A percentile compares a stretch with the other conserved stretches of the same genome.
phyloP scores from a whole-genome alignment of 1,139 yeast genomes.

The Saccharomyces hybrid region DNA sequence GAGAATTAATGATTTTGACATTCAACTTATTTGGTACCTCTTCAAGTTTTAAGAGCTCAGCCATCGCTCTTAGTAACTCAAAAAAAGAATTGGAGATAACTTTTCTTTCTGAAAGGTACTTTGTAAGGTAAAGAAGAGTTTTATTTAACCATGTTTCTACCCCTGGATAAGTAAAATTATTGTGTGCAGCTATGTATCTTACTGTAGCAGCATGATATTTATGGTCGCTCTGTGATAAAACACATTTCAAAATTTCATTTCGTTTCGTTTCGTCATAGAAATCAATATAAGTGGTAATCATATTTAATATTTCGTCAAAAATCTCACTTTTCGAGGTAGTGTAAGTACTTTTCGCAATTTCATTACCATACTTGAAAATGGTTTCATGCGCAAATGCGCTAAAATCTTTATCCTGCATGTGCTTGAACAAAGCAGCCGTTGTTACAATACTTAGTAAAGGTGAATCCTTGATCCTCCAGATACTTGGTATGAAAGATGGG shows the following conservation, averaged over 20 bases:
- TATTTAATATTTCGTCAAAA: neutral
- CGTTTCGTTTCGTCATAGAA: conserved; percentile 18
- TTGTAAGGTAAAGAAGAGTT: conserved; percentile 52
- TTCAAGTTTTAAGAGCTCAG: conserved; percentile 30
- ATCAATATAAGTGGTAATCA: neutral
- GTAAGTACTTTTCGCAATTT: neutral
- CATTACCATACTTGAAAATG: neutral
- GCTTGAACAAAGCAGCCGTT: neutral
- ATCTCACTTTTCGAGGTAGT: neutral
- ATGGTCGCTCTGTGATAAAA: conserved; percentile 20
- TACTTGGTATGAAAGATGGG: conserved; percentile 2
- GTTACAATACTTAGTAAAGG: conserved; percentile 1
- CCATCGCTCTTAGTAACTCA: conserved; percentile 31
- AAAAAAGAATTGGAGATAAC: conserved; percentile 8
- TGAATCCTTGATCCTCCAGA: conserved; percentile 1
- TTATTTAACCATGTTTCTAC: conserved; percentile 35
- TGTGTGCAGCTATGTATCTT: conserved; percentile 17
- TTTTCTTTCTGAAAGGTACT: conserved; percentile 47
- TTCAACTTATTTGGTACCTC: conserved; percentile 32
- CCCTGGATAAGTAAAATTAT: conserved; percentile 12
- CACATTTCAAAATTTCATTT: conserved; percentile 16
- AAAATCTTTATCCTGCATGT: neutral
- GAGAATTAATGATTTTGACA: conserved; percentile 48
- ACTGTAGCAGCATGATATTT: conserved; percentile 30
- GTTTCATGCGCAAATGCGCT: neutral